Percentiles rank a stretch among this genome's conserved stretches.
These are phyloP conservation scores for Irpex rosettiformis DNA, from an alignment of 1,284 basidiomycete genomes.

Conservation along the genomic window DNA sequence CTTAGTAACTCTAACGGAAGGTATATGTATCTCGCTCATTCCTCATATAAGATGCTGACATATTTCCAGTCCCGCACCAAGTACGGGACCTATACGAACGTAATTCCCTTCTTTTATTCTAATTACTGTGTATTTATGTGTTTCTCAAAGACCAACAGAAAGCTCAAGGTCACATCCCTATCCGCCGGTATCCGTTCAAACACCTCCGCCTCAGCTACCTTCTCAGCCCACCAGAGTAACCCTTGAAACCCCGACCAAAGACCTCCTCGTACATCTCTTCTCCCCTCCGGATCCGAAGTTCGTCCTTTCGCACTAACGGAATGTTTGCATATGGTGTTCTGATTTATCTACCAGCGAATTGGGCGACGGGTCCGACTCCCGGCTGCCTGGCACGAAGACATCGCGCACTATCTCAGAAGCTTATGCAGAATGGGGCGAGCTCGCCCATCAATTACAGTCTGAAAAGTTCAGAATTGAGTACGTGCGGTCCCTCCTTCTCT, in stretches of 20 bases:
- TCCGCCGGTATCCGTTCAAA: constrained; percentile 14
- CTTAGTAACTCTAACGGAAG: constrained; percentile 43
- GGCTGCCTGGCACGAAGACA: constrained; percentile 7
- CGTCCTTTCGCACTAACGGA: constrained; percentile 21
- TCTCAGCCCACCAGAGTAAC: constrained; percentile 45
- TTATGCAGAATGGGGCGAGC: constrained; percentile 60
- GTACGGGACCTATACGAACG: constrained; percentile 18
- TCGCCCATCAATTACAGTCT: constrained; percentile 62
- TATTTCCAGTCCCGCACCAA: constrained; percentile 10
- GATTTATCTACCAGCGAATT: neutral
- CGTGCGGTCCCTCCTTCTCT: constrained; percentile 32
- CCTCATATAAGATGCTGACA: neutral
- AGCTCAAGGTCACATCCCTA: constrained; percentile 21
- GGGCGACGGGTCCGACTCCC: constrained; percentile 5
- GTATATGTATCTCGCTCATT: constrained; percentile 30
- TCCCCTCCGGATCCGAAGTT: constrained; percentile 63
- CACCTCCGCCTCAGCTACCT: constrained; percentile 25
- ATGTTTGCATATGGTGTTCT: neutral
- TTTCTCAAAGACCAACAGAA: constrained; percentile 15
- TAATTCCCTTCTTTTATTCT: constrained; percentile 8
- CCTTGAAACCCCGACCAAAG: constrained; percentile 53
- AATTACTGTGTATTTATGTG: neutral
- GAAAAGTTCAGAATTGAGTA: constrained; percentile 75
- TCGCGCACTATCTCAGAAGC: constrained; percentile 16
- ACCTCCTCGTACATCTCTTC: constrained; percentile 67